Conservation (phyloP, 768 basidiomycete genomes). For the Collybia sordida region DNA sequence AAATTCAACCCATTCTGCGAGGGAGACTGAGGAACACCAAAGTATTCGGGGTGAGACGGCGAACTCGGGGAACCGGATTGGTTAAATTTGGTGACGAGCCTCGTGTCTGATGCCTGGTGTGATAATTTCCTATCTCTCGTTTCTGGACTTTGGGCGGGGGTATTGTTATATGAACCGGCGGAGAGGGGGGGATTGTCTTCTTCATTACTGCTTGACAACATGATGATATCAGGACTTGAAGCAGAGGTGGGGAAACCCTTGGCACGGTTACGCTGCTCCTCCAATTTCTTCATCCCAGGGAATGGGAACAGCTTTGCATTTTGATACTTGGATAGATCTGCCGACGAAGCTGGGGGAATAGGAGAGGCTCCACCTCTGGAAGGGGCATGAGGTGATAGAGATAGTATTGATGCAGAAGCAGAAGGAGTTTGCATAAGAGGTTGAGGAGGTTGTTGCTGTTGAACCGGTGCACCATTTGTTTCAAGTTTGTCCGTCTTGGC, state of each 20-base stretch:
- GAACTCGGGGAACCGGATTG: slow-evolving; percentile 44
- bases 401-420: slow-evolving; percentile 70
- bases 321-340: slow-evolving; percentile 72
- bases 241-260: slow-evolving; percentile 49
- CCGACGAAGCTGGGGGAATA: slow-evolving; percentile 72
- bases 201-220: slow-evolving; percentile 44
- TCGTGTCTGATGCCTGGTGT: slow-evolving; percentile 70
- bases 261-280: slow-evolving; percentile 66
- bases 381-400: slow-evolving; percentile 54
- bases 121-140: slow-evolving; percentile 61
- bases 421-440: slow-evolving; percentile 60
- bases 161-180: slow-evolving; percentile 47
- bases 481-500: slow-evolving; percentile 58
- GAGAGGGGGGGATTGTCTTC: slow-evolving; percentile 46
- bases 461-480: slow-evolving; percentile 25
- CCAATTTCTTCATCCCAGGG: slow-evolving; percentile 80
- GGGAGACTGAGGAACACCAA: slow-evolving; percentile 39
- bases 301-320: slow-evolving; percentile 86
- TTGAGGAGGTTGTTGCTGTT: slow-evolving; percentile 36
- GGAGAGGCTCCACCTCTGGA: slow-evolving; percentile 66
- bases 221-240: slow-evolving; percentile 43
- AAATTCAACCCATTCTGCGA: slow-evolving; percentile 33
- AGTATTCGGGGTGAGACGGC: slow-evolving; percentile 50
- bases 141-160: slow-evolving; percentile 50
- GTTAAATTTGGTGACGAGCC: slow-evolving; percentile 56